These are phyloP conservation scores for Xerocomus brunneocitrinus DNA, from an alignment of 768 basidiomycete species.

Conservation along the genomic window DNA sequence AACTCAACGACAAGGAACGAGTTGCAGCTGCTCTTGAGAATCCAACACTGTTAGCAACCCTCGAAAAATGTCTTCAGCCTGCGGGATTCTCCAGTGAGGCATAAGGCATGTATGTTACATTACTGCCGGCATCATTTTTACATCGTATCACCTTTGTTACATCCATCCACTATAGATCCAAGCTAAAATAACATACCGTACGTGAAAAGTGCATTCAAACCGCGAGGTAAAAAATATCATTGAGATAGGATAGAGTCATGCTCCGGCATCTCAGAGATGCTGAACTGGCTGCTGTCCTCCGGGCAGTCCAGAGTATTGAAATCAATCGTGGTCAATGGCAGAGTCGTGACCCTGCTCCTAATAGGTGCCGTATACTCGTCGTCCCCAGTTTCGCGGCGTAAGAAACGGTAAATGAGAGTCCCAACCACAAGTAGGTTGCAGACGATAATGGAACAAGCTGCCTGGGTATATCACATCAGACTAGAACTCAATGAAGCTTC, in stretches of 20 bases:
- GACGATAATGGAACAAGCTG: constrained; percentile 13
- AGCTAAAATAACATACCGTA: background rate
- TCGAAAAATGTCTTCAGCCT: constrained; percentile 70
- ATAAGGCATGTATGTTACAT: constrained; percentile 6
- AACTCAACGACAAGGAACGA: constrained; percentile 97
- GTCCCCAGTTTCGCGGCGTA: constrained; percentile 2
- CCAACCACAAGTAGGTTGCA: constrained; percentile 21
- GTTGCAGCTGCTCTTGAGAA: constrained; percentile 98
- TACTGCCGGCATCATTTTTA: background rate
- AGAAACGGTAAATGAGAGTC: constrained; percentile 15
- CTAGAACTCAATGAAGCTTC: background rate
- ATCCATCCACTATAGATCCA: background rate
- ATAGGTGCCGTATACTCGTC: constrained; percentile 9
- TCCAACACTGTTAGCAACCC: constrained; percentile 73
- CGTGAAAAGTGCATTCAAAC: background rate
- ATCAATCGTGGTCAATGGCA: constrained; percentile 13
- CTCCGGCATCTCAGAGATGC: background rate
- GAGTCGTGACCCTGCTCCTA: background rate
- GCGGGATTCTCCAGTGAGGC: constrained; percentile 13
- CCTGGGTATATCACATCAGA: constrained; percentile 7
- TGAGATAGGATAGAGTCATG: background rate
- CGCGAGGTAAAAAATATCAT: background rate
- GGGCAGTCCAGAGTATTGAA: background rate
- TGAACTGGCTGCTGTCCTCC: background rate
- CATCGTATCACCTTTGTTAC: background rate